Base-by-base conservation (phyloP, 306 rosid species). In the Elaeagnus macrophylla region DNA sequence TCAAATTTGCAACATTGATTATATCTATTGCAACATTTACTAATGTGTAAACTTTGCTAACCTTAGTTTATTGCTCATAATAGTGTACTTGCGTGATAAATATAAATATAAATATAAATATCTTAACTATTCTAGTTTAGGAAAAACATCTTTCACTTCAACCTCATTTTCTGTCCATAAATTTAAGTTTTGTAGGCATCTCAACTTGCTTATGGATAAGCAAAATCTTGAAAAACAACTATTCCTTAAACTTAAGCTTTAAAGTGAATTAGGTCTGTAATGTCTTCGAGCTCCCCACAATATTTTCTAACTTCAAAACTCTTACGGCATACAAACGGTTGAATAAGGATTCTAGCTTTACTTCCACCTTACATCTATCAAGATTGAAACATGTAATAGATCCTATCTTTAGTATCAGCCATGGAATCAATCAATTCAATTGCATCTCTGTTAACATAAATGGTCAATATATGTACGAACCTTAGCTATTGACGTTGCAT, bases 261-360 rank as follows among this genome's bases (percentile, higher is more conserved):
- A 54, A 82, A 65, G 56, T 63, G 69, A 3, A 73, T 13, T 52
- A 82, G 36, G 12, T 66, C 49, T 9, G 80, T 85, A 44, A 79
- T 76, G 62, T 82, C 72, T 42, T 61, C 39, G 2, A 82, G 80
- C 48, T 49, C 32, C 61, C 72, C 0, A 0, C 11, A 18, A 7
- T 3, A 11, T 75, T 67, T 67, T 82, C 84, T 5, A 82, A 41
- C 57, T 78, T 72, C 53, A 82, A 55, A 61, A 77, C 68, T 72
- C 88, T 56, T 6, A 79, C 74, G 53, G 70, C 37, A 52, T 45
- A 65, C 57, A 68, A 70, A 39, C 54, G 17, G 37, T 54, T 55
- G 9, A 65, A 65, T 16, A 75, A 36, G 6, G 6, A 56, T 50
- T 38, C 41, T 6, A 67, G n/a, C n/a, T n/a, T 39, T 52, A 36